phyloP scores from a whole-genome alignment of 192 early-diverging fungal species.

The Ambispora gerdemannii region DNA sequence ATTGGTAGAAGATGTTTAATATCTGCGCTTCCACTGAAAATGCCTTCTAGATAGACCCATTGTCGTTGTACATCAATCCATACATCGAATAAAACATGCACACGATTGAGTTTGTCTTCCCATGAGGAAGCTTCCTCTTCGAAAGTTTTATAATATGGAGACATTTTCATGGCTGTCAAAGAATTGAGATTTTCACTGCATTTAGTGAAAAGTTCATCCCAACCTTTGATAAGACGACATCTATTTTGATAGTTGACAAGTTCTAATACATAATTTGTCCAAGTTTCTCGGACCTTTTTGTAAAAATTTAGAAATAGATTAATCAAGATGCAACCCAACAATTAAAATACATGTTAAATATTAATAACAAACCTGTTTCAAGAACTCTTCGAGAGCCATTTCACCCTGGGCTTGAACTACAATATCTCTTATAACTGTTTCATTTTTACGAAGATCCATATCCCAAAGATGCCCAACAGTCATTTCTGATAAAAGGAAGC shows the following conservation, averaged over 20 bases:
- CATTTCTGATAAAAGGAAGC: slow-evolving; percentile 72
- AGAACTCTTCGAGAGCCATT: slow-evolving; percentile 99
- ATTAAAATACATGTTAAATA: background rate
- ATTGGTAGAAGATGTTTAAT: slow-evolving; percentile 96
- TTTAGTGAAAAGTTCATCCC: slow-evolving; percentile 98
- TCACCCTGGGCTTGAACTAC: slow-evolving; percentile 95
- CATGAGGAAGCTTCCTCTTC: slow-evolving; percentile 92
- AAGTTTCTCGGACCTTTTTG: slow-evolving; percentile 70
- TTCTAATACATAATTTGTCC: slow-evolving; percentile 90
- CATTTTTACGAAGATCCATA: slow-evolving; percentile 84
- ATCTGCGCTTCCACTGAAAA: slow-evolving; percentile 93
- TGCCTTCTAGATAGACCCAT: slow-evolving; percentile 99
- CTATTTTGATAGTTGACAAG: slow-evolving; percentile 97
- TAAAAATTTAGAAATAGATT: background rate
- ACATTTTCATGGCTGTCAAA: slow-evolving; percentile 94
- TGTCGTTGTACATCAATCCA: slow-evolving; percentile 99
- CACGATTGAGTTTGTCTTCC: slow-evolving; percentile 96
- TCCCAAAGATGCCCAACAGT: slow-evolving; percentile 97
- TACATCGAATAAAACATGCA: slow-evolving; percentile 95
- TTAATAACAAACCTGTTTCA: slow-evolving; percentile 61
- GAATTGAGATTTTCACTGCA: slow-evolving; percentile 94
- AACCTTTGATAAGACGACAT: slow-evolving; percentile 92
- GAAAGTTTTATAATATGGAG: slow-evolving; percentile 97
- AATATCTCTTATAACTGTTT: slow-evolving; percentile 81
- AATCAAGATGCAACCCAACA: background rate